These are phyloP conservation scores for Intubia oerlemansii DNA, from an alignment of 2,329 filamentous ascomycete genomes.

Conservation along the genomic window DNA sequence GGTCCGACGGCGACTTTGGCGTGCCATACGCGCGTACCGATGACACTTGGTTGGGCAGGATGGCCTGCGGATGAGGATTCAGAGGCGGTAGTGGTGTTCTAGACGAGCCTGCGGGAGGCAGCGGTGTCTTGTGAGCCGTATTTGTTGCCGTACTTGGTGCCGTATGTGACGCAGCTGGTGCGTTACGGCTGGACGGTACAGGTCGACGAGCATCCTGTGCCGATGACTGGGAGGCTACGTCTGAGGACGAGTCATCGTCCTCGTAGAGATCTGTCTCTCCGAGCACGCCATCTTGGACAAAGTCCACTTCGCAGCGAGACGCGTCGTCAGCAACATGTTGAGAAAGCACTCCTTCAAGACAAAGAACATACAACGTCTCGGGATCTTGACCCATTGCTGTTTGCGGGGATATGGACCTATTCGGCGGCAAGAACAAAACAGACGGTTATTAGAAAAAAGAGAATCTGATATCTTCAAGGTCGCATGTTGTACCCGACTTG, in stretches of 20 bases:
- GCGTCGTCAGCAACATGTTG: conserved; percentile 4
- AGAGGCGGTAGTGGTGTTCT: too few species aligned
- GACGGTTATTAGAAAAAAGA: neutral
- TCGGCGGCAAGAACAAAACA: too few species aligned
- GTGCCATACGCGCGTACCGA: neutral
- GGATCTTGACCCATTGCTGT: conserved; percentile 15
- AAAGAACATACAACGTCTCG: conserved; percentile 9
- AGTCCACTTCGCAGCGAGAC: conserved; percentile 4
- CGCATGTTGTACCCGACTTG: conserved; percentile 8
- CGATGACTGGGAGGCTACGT: neutral
- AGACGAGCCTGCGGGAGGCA: too few species aligned
- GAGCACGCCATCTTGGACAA: conserved; percentile 4
- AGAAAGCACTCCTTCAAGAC: neutral
- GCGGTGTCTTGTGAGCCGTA: too few species aligned
- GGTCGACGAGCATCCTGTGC: too few species aligned
- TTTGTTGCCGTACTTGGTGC: too few species aligned
- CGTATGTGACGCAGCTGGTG: too few species aligned
- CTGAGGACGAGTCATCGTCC: conserved; percentile 2
- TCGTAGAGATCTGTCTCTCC: conserved; percentile 4
- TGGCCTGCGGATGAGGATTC: neutral
- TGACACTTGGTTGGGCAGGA: neutral
- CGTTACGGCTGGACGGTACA: too few species aligned
- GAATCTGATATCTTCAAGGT: neutral
- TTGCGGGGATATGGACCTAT: conserved; percentile 11
- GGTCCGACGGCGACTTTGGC: conserved; percentile 1